Conservation (phyloP, 306 rosid species). For the Lathyrus aphaca region DNA sequence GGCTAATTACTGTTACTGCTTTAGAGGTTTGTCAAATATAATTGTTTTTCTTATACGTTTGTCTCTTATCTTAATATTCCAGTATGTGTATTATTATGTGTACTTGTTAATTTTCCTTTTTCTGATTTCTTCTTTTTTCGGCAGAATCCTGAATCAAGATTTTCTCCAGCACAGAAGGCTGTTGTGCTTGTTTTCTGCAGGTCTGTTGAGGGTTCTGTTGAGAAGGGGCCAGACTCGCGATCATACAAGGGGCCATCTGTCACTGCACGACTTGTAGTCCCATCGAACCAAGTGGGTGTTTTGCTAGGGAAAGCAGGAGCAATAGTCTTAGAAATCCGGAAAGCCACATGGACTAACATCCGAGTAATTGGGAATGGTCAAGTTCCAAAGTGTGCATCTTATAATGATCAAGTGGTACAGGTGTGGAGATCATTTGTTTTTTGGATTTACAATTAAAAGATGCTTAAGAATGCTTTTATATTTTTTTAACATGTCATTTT, state of each 20-base stretch:
- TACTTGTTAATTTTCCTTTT: slow-evolving; percentile 15
- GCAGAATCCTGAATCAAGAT: slow-evolving; percentile 75
- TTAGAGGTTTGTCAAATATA: slow-evolving; percentile 67
- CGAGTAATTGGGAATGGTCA: slow-evolving; percentile 63
- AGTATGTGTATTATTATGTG: slow-evolving; percentile 11
- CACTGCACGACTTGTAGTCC: slow-evolving; percentile 70
- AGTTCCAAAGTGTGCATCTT: slow-evolving; percentile 76
- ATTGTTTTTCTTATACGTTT: slow-evolving; percentile 30
- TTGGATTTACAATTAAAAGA: slow-evolving; percentile 36
- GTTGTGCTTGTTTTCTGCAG: slow-evolving; percentile 79
- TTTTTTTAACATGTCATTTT: slow-evolving; percentile 25
- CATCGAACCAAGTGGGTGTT: slow-evolving; percentile 88
- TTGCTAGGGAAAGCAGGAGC: slow-evolving; percentile 91
- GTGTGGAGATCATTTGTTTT: slow-evolving; percentile 43
- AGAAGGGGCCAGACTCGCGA: slow-evolving; percentile 60
- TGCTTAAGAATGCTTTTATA: slow-evolving; percentile 20
- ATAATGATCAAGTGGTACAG: slow-evolving; percentile 72
- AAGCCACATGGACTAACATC: slow-evolving; percentile 72
- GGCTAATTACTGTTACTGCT: slow-evolving; percentile 71
- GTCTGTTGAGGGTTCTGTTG: slow-evolving; percentile 61
- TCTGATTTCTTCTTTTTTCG: slow-evolving; percentile 35
- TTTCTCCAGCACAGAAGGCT: slow-evolving; percentile 86
- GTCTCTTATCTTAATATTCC: slow-evolving; percentile 13
- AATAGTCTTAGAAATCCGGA: slow-evolving; percentile 80
- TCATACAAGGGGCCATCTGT: slow-evolving; percentile 57